Evolutionary conservation across 2,329 filamentous ascomycete species (phyloP).

Genomic region (Chrysoporthe austroafricana): DNA sequence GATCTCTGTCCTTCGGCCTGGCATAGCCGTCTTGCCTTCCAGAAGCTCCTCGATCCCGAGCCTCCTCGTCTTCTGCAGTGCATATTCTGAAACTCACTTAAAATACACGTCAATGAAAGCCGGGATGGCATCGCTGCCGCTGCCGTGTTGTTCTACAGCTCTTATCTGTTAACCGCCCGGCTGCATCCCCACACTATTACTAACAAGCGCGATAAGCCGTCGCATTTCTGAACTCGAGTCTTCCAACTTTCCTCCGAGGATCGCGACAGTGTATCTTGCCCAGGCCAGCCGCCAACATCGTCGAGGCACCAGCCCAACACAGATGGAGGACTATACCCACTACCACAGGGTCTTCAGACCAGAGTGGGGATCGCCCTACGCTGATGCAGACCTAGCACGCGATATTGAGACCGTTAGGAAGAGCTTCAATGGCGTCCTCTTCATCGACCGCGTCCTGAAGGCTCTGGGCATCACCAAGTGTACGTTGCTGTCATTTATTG

Average conservation of each 20-base stretch:
- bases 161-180: conserved; percentile 1
- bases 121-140: too few species aligned
- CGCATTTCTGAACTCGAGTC: neutral
- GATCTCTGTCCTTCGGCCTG: too few species aligned
- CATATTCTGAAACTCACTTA: too few species aligned
- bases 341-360: conserved; percentile 71
- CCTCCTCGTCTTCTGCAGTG: too few species aligned
- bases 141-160: neutral
- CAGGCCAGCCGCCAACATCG: neutral
- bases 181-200: neutral
- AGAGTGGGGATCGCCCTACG: conserved; percentile 64
- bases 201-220: neutral
- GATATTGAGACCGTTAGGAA: conserved; percentile 70
- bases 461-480: conserved; percentile 72
- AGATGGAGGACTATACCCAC: conserved; percentile 67
- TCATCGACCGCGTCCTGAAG: conserved; percentile 77
- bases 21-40: too few species aligned
- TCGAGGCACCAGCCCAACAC: conserved; percentile 17
- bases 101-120: too few species aligned
- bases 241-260: neutral
- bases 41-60: too few species aligned
- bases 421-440: conserved; percentile 70
- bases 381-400: conserved; percentile 57
- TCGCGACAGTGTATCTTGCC: neutral
- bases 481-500: conserved; percentile 39